Base-by-base conservation (phyloP, 805 yeast genomes). In the Yarrowia divulgata region DNA sequence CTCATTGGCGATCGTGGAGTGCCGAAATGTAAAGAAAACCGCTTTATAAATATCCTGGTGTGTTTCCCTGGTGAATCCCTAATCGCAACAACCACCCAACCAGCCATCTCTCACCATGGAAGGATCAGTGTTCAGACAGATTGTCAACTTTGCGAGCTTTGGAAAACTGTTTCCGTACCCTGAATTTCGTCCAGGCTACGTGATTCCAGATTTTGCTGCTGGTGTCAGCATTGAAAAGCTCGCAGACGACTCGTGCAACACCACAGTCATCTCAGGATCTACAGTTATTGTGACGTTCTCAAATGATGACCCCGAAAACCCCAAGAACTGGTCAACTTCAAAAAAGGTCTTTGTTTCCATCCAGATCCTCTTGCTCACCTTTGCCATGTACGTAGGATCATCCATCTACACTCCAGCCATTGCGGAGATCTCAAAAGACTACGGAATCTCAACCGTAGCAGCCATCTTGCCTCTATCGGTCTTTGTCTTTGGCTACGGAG, bases 401-500 rank as follows among this genome's bases (percentile, higher is more conserved):
- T 84, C 87, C 8, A 81, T 85, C 40, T 84, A 82, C 73, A 80
- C 86, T 0, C 87, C 88, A 0, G 84, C 86, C 37, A 76, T 82
- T 55, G 79, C 75, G n/a, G 74, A 78, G n/a, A 76, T 86, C 43
- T 81, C 78, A 75, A 76, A 77, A 37, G 82, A 84, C 37, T 83
- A 84, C 73, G 64, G 74, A 16, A 78, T 81, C 19, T 75, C 81
- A n/a, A 79, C 79, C 52, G 81, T 80, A 2, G 78, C 78, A 12
- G 85, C 87, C 0, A 79, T 83, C 1, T 75, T 86, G 50, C 86
- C 87, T 1, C 76, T 86, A 70, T 77, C 87, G 0, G 69, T 85
- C 50, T 86, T 82, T 71, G 87, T 85, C 8, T 73, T 85, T 29
- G 89, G 88, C 4, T 86, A 85, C 73, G 89, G 87, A 66, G 48